A percentile compares a stretch with the other conserved stretches of the same genome.
phyloP scores from a whole-genome alignment of 2,329 filamentous ascomycete species.

The Colletotrichum shisoi region DNA sequence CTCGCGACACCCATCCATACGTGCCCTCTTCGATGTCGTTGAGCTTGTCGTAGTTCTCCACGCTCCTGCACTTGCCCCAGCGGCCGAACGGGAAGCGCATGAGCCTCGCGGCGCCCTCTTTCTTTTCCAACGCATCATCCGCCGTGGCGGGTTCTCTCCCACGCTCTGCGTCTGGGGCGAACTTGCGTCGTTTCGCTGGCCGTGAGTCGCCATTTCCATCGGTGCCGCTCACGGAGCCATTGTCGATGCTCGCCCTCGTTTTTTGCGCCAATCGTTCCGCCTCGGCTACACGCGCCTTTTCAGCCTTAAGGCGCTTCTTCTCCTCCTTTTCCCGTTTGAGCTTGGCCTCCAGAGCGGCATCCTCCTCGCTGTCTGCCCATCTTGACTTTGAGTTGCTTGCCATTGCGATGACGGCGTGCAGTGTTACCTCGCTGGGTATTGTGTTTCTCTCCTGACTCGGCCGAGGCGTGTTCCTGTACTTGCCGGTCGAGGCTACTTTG shows the following conservation, averaged over 20 bases:
- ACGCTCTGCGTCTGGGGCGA: conserved; percentile 56
- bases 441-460: neutral
- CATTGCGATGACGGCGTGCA: conserved; percentile 54
- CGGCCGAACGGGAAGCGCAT: conserved; percentile 73
- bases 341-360: conserved; percentile 75
- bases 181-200: conserved; percentile 69
- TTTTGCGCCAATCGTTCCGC: conserved; percentile 51
- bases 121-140: conserved; percentile 41
- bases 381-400: conserved; percentile 73
- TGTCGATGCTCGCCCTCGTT: conserved; percentile 24
- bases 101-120: conserved; percentile 59
- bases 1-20: conserved; percentile 92
- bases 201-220: conserved; percentile 52
- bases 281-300: conserved; percentile 77
- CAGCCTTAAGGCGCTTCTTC: conserved; percentile 82
- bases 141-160: conserved; percentile 21
- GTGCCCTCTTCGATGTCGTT: conserved; percentile 98
- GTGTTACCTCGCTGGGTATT: neutral
- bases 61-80: conserved; percentile 77
- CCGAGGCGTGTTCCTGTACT: neutral
- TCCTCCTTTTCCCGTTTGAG: conserved; percentile 85
- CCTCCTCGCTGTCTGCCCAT: conserved; percentile 87
- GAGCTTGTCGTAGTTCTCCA: conserved; percentile 87
- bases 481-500: neutral
- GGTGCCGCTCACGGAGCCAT: conserved; percentile 43